A percentile compares a stretch with the other conserved stretches of the same genome.
These are phyloP conservation scores for Rhodotorula sp. DNA, from an alignment of 1,284 basidiomycete species.

Conservation along the genomic window DNA sequence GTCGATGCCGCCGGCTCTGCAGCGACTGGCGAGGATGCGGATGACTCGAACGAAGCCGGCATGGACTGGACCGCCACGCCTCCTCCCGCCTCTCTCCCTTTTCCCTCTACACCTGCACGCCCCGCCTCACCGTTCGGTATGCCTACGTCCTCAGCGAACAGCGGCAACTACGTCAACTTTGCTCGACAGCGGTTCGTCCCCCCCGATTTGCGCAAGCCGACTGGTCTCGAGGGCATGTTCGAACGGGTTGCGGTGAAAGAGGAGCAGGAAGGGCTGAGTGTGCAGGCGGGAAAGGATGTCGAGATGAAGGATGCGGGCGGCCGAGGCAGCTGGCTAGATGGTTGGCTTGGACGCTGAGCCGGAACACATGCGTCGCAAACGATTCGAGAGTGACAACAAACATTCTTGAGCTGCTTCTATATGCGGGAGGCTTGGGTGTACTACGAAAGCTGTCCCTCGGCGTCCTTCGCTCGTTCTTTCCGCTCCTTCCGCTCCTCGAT, in stretches of 20 bases:
- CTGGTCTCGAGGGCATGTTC: conserved; percentile 28
- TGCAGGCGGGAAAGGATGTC: conserved; percentile 2
- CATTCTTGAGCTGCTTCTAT: too few species aligned
- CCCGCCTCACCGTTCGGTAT: neutral
- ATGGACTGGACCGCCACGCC: conserved; percentile 29
- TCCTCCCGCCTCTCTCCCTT: neutral
- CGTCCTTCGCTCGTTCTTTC: conserved; percentile 4
- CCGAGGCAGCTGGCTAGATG: neutral
- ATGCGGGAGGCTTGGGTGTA: too few species aligned
- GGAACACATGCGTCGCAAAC: neutral
- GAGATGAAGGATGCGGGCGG: conserved; percentile 1
- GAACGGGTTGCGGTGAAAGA: neutral
- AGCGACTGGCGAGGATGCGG: conserved; percentile 30
- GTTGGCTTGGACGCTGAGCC: neutral
- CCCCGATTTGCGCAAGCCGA: conserved; percentile 26
- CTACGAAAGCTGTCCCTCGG: neutral
- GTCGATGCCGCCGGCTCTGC: conserved; percentile 5
- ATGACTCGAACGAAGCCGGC: conserved; percentile 16
- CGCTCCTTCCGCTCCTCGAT: conserved; percentile 9
- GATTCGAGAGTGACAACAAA: too few species aligned
- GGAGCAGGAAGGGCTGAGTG: neutral
- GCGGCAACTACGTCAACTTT: neutral
- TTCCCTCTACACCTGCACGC: neutral
- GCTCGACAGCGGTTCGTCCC: conserved; percentile 20
- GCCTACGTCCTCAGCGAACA: too few species aligned